phyloP scores from a whole-genome alignment of 805 yeast genomes.

The Sungouiella thailandica region DNA sequence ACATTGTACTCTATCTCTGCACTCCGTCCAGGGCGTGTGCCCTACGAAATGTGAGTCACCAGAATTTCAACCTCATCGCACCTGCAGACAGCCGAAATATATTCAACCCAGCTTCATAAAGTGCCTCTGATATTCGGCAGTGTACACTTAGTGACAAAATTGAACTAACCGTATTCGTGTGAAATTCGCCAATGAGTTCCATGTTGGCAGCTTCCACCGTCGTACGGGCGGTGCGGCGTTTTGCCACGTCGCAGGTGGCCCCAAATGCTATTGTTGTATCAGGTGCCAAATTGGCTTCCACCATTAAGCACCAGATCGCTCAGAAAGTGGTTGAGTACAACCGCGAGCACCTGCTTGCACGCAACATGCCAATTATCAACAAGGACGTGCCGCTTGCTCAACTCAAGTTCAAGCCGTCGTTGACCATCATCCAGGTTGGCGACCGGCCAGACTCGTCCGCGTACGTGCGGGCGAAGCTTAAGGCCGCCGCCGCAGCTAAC shows the following conservation, averaged over 20 bases:
- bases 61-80: not conserved
- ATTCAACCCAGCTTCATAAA: not conserved
- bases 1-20: too few species aligned
- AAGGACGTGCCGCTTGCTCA: conserved; percentile 20
- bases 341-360: conserved; percentile 21
- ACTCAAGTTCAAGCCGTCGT: conserved; percentile 59
- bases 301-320: conserved; percentile 34
- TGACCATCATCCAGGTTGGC: conserved; percentile 88
- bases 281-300: conserved; percentile 38
- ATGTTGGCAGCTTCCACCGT: conserved; percentile 5
- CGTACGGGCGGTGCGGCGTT: too few species aligned
- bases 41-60: conserved; percentile 1
- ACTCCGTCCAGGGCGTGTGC: not conserved
- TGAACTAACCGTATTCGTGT: too few species aligned
- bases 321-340: conserved; percentile 36
- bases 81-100: not conserved
- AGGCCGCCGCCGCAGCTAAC: conserved; percentile 82
- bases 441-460: conserved; percentile 85
- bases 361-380: conserved; percentile 13
- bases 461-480: conserved; percentile 85
- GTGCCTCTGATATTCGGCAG: too few species aligned
- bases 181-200: not conserved
- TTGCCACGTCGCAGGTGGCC: conserved; percentile 7
- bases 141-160: too few species aligned
- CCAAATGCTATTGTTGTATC: conserved; percentile 35